phyloP scores from a whole-genome alignment of 2,329 filamentous ascomycete genomes.

The Sporothrix protearum region DNA sequence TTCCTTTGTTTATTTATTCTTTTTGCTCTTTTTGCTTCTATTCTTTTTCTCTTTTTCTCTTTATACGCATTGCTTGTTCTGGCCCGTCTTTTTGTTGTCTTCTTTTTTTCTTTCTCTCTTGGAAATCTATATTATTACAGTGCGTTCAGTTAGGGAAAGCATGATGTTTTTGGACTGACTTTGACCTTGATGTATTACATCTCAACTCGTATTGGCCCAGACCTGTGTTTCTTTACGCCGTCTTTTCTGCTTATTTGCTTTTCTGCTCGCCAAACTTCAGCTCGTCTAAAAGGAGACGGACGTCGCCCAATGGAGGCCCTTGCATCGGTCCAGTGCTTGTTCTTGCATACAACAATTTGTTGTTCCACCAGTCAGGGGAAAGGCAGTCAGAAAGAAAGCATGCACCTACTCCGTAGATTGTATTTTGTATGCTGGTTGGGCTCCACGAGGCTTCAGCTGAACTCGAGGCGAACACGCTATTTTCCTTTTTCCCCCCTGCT shows the following conservation, averaged over 20 bases:
- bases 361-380: background rate
- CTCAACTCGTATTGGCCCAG: background rate
- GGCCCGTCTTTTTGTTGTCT: background rate
- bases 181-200: background rate
- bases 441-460: background rate
- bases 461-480: background rate
- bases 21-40: background rate
- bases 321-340: background rate
- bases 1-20: background rate
- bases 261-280: background rate
- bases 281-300: background rate
- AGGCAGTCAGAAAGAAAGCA: no score
- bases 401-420: background rate
- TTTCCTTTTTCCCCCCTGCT: background rate
- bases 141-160: conserved; percentile 17
- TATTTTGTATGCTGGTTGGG: background rate
- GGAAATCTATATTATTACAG: background rate
- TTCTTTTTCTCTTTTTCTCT: background rate
- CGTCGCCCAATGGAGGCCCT: background rate
- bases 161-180: background rate
- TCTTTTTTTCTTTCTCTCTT: background rate
- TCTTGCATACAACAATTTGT: background rate
- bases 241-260: background rate
- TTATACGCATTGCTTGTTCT: background rate
- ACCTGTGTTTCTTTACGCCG: background rate